Base-by-base conservation (phyloP, 1,284 basidiomycete genomes). In the Termitomyces sp. region DNA sequence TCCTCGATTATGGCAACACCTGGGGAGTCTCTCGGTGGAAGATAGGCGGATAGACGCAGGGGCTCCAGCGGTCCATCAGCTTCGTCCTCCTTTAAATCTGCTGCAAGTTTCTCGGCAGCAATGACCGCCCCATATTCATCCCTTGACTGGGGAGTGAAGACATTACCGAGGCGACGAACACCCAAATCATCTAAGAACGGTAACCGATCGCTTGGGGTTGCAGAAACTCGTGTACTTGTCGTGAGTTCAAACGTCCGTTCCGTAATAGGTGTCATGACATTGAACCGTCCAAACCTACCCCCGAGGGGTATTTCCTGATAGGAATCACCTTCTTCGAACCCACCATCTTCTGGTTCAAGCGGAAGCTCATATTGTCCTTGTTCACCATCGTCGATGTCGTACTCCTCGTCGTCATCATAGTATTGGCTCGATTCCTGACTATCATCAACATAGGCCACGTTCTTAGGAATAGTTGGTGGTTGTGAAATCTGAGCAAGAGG, bases 251-350 rank as follows among this genome's bases (percentile, higher is more conserved):
- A 83, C 5, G 94, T 97, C 37, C 93, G 78, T 69, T 97, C 95
- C 3, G 91, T 91, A 64, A 97, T 96, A 1, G 94, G 94, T 9
- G 94, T 97, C 90, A 97, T 92, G 50, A 91, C 83, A 62, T 91
- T 85, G 70, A 92, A 88, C 53, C 76, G 76, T 21, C 87, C 88
- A 61, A 88, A 84, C 44, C 88, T 80, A 10, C 86, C 84, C 21
- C 86, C 85, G 52, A 87, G 72, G 16, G 85, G 85, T 8, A 77
- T 72, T 5, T 75, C 72, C 43, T 72, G 74, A 53, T 71, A 72
- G 13, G 66, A 67, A 26, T 69, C 68, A 13, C 52, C 53, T 9
- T 67, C 72, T 35, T 76, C 74, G 4, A 75, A 72, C 14, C 66
- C 68, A 40, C 13, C 26, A 47, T 67, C 62, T 35, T 62, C 64